Base-by-base conservation (phyloP, 2,329 filamentous ascomycete genomes). In the Fusarium palustre region DNA sequence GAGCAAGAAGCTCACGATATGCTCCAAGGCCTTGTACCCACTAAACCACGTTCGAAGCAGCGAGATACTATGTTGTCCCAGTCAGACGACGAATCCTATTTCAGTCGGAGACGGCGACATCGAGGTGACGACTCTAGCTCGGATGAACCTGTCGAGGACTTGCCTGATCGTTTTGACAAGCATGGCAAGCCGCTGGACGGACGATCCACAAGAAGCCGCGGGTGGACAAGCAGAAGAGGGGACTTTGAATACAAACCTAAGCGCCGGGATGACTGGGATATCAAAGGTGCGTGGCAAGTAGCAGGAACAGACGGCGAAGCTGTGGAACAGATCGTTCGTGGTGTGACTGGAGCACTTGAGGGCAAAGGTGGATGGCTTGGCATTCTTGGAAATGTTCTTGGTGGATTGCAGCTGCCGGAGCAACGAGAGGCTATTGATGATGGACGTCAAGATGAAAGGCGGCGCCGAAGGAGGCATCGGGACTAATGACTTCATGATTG, bases 121-220 rank as follows among this genome's bases (percentile, higher is more conserved):
- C 45, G 64, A n/a, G 55, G 47, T 47, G 38, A 55, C 2, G 64
- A 72, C 3, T 65, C 64, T 4, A 64, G 68, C 20, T 76, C 76
- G 2, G 79, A 81, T 20, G 76, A 79, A 5, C 76, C 81, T 1
- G 74, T 85, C 2, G 84, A 86, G 65, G 66, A 78, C 4, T 72
- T 86, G 0, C 84, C 84, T 0, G 81, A 83, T 53, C 80, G 84
- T 1, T 86, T 86, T 50, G 83, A 86, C 62, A 56, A 72, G 1
- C 69, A 81, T 3, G 84, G 85, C 2, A 78, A 75, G 15, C 82
- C 80, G 1, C 69, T 86, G 2, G 76, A 80, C 46, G 69, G 68
- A 10, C 68, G 64, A 7, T 61, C 66, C 10, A 39, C 46, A 4
- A 60, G 54, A 9, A 60, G 56, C 8, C 58, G 53, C 71, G 64